Evolutionary conservation across 1,284 basidiomycete genomes (phyloP).

Genomic region (Cryptococcus sp.): DNA sequence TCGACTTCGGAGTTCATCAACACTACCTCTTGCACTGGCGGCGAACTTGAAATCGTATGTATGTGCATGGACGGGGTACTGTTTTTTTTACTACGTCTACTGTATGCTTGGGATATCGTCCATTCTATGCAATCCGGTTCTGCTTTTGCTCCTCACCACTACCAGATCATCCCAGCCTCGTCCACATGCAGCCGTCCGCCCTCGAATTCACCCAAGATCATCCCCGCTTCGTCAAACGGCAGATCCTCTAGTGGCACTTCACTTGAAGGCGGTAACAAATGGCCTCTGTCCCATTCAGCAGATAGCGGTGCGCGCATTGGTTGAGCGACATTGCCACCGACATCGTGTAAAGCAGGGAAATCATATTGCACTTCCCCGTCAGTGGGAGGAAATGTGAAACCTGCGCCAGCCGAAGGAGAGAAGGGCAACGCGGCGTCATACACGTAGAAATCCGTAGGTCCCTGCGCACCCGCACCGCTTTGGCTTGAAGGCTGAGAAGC

Average conservation of each 20-base stretch:
- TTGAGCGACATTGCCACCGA: too few species aligned
- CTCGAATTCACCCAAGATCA: conserved; percentile 20
- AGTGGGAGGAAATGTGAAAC: conserved; percentile 4
- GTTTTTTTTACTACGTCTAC: too few species aligned
- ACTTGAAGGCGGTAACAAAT: conserved; percentile 18
- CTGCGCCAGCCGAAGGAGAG: conserved; percentile 21
- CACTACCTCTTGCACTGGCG: too few species aligned
- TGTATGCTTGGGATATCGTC: too few species aligned
- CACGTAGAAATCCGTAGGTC: conserved; percentile 19
- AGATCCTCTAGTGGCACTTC: conserved; percentile 23
- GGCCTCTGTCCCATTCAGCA: conserved; percentile 10
- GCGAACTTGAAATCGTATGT: too few species aligned
- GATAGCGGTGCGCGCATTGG: conserved; percentile 4
- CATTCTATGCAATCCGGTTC: too few species aligned
- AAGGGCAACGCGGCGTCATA: conserved; percentile 36
- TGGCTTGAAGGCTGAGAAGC: conserved; percentile 4
- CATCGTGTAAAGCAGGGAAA: too few species aligned
- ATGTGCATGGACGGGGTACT: too few species aligned
- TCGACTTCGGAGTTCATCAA: too few species aligned
- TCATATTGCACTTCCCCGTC: background rate
- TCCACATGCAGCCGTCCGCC: conserved; percentile 33
- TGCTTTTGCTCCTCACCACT: too few species aligned
- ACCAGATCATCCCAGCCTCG: conserved; percentile 8
- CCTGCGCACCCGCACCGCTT: too few species aligned
- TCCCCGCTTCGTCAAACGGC: conserved; percentile 18